A percentile compares a stretch with the other conserved stretches of the same genome.
Conservation (phyloP, 768 basidiomycete species). For the Xerocomus potaroensis region DNA sequence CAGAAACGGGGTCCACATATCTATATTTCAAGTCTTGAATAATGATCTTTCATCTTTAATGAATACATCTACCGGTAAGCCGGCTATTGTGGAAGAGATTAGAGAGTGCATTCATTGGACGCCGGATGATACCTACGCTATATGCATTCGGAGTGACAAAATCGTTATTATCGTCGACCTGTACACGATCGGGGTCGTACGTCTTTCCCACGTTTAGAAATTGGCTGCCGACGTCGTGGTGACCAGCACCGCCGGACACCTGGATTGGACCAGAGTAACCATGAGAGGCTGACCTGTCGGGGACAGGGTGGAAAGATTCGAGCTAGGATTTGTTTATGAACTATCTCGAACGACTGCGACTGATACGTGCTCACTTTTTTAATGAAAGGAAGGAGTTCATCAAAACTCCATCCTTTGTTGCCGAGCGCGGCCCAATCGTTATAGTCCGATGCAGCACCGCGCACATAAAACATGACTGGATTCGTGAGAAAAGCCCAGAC, state of each 20-base stretch:
- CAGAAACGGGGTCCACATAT: not conserved
- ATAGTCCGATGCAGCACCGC: slow-evolving; percentile 59
- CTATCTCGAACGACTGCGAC: not conserved
- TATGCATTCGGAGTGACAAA: not conserved
- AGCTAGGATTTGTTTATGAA: not conserved
- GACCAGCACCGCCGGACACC: not conserved
- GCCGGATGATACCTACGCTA: not conserved
- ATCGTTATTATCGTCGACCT: not conserved
- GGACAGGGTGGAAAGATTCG: not conserved
- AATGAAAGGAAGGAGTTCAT: not conserved
- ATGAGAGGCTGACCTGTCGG: not conserved
- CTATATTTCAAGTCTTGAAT: not conserved
- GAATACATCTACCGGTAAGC: not conserved
- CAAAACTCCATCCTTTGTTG: not conserved
- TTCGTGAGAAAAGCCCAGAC: not conserved
- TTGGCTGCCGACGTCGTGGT: not conserved
- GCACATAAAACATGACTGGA: slow-evolving; percentile 48
- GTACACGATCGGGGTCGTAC: not conserved
- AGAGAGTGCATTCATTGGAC: not conserved
- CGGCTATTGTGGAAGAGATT: not conserved
- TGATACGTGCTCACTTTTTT: not conserved
- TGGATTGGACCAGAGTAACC: not conserved
- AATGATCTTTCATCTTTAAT: not conserved
- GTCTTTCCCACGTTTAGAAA: not conserved
- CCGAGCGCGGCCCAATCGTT: slow-evolving; percentile 52